phyloP scores from a whole-genome alignment of 1,139 yeast genomes.

The Saccharomyces hybrid region DNA sequence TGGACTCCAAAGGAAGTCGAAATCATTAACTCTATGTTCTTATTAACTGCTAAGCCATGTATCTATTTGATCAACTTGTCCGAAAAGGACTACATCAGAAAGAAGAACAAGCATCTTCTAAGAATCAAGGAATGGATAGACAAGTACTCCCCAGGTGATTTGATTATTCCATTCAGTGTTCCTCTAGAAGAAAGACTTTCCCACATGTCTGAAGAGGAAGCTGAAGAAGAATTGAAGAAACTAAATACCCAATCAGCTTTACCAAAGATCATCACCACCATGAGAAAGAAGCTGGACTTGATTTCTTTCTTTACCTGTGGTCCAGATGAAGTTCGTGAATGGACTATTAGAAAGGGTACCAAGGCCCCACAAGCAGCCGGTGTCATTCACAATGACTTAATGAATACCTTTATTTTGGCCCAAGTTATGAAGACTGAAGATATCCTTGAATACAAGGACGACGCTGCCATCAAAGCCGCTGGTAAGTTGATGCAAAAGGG shows the following conservation, averaged over 20 bases:
- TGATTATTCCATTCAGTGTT: conserved; percentile 89
- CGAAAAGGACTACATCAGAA: conserved; percentile 90
- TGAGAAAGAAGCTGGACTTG: conserved; percentile 78
- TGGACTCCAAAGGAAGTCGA: conserved; percentile 93
- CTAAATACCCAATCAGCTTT: conserved; percentile 79
- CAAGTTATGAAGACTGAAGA: conserved; percentile 82
- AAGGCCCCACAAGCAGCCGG: conserved; percentile 90
- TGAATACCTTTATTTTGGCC: conserved; percentile 69
- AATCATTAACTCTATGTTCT: conserved; percentile 74
- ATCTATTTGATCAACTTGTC: conserved; percentile 90
- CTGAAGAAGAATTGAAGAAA: conserved; percentile 80
- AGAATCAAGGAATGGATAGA: conserved; percentile 97
- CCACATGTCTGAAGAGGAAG: conserved; percentile 83
- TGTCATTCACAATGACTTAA: conserved; percentile 73
- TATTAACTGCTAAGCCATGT: conserved; percentile 92
- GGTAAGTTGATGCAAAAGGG: conserved; percentile 94
- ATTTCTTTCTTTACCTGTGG: conserved; percentile 82
- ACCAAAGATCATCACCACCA: conserved; percentile 77
- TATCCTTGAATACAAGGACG: conserved; percentile 76
- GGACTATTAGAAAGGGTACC: conserved; percentile 80
- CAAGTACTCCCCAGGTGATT: conserved; percentile 85
- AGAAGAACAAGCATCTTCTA: conserved; percentile 91
- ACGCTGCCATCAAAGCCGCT: conserved; percentile 77
- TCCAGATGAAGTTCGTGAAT: conserved; percentile 79
- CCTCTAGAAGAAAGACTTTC: conserved; percentile 90